phyloP scores from a whole-genome alignment of 495 filamentous ascomycete genomes.

The Penicillium soppii region DNA sequence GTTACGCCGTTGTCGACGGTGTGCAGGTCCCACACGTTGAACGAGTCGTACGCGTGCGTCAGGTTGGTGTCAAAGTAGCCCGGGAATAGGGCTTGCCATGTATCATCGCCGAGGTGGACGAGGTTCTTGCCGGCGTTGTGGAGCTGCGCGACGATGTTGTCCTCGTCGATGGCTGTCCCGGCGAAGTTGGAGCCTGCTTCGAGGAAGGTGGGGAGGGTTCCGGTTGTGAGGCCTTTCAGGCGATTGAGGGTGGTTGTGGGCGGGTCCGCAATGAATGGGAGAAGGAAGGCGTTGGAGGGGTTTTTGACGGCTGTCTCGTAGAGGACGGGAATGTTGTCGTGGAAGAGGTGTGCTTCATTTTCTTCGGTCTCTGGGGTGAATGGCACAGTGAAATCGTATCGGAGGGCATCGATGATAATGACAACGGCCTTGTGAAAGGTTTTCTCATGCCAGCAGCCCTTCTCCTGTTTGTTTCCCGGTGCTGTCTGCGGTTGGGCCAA shows the following conservation, averaged over 20 bases:
- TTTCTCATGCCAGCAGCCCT: constrained; percentile 94
- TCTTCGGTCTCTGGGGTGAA: constrained; percentile 52
- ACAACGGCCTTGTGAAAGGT: constrained; percentile 89
- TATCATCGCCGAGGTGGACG: constrained; percentile 94
- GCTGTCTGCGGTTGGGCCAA: constrained; percentile 27
- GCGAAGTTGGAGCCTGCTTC: constrained; percentile 94
- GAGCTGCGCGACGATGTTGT: constrained; percentile 87
- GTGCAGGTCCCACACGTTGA: constrained; percentile 97
- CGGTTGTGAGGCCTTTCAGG: constrained; percentile 91
- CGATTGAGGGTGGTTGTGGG: constrained; percentile 91
- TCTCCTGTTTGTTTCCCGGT: constrained; percentile 37
- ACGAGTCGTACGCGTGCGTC: constrained; percentile 86
- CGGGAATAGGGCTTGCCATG: constrained; percentile 90
- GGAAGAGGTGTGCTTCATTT: constrained; percentile 65
- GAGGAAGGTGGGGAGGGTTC: constrained; percentile 90
- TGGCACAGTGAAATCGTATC: constrained; percentile 96
- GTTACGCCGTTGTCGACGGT: constrained; percentile 97
- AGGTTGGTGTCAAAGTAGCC: constrained; percentile 85
- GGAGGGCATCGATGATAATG: constrained; percentile 87
- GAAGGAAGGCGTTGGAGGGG: constrained; percentile 80
- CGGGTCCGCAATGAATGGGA: constrained; percentile 96
- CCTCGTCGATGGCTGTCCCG: constrained; percentile 95
- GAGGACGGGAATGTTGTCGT: constrained; percentile 82
- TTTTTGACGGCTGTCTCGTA: constrained; percentile 72
- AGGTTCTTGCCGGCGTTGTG: constrained; percentile 76